Evolutionary conservation across 768 basidiomycete genomes (phyloP), one percentile per base, ranked within the genome.

Genomic region (Xerocomellus amylosporus): DNA sequence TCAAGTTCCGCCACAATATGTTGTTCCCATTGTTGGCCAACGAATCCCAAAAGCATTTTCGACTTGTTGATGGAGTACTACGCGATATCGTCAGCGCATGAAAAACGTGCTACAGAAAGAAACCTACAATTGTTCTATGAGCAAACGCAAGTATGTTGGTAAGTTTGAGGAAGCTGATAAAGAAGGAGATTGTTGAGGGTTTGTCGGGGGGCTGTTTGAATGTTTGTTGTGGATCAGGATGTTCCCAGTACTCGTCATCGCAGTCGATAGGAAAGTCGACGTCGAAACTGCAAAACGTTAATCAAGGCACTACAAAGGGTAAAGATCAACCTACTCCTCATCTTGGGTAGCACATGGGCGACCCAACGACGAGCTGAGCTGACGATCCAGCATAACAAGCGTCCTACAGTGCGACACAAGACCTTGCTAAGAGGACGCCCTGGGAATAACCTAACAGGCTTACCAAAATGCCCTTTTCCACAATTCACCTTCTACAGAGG

Each of bases 51-150:
- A 5, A 82, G 67, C 8, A 83, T 71, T 62, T 80, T 80, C 2
- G 80, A 78, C 61, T 82, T 83, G 64, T 84, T 88, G 61, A 86
- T 84, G 13, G 88, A 80, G 66, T 91, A 93, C 88, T 88, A 48
- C 13, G 42, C 13, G 12, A 52, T 20, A 13, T 5, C 34, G 39
- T 55, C 30, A 56, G 38, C 12, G 7, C 0, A 4, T 19, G 22
- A 20, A 34, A 22, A 40, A 40, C 28, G 3, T 22, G 6, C 1
- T 17, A 40, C 1, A 33, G 2, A 8, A 40, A 24, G 36, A 33
- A 17, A 69, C 79, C 34, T 56, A 82, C 83, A 13, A 92, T 77
- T 0, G 87, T 87, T 45, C 85, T 74, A 46, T 85, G 69, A 1
- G 81, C 77, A 59, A 81, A 85, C 0, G 79, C 83, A 26, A 85